Base-by-base conservation (phyloP, 2,329 filamentous ascomycete species). In the Sclerotinia spermophila region DNA sequence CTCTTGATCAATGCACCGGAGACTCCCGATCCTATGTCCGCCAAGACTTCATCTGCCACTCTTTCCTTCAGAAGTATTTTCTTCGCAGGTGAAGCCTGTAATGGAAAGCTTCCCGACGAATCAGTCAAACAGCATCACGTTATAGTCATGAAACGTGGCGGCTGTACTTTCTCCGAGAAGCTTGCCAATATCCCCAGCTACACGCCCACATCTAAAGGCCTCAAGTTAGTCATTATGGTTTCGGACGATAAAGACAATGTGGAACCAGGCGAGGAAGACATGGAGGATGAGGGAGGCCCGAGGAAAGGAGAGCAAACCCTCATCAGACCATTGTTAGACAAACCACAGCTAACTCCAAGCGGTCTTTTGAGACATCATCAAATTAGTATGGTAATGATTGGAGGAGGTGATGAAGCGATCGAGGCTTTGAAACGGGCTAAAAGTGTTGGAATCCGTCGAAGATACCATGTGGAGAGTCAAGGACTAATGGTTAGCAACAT, bases 211-310 rank as follows among this genome's bases (percentile, higher is more conserved):
- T 79, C 83, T 0, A 79, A 81, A 4, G 85, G 89, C 0, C 83
- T 98, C 27, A 92, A 97, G 79, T 86, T 98, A 5, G 93, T 98
- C 40, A 83, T 98, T 58, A 82, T 97, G 0, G 87, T 97, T 6
- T 87, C 86, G 68, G 86, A 88, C 4, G 86, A 87, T 27, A 66
- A 73, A 4, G 70, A 76, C 8, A 76, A 51, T 51, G 24, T 38
- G 4, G 62, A 65, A 7, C 17, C n/a, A 11, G n/a, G 78, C 19
- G 72, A 73, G 38, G 76, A 80, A 35, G 74, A 71, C 62, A 74
- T 78, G 11, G 77, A 76, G 10, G 78, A 77, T 44, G 77, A 78
- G 69, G 71, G 74, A 59, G 70, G 71, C 56, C 33, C 77, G 76
- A 66, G 74, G 82, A 69, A 81, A 85, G 85, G 70, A 11, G 69